Evolutionary conservation across 345 rosid genomes (phyloP).

Genomic region (Anastatica hierochuntica): DNA sequence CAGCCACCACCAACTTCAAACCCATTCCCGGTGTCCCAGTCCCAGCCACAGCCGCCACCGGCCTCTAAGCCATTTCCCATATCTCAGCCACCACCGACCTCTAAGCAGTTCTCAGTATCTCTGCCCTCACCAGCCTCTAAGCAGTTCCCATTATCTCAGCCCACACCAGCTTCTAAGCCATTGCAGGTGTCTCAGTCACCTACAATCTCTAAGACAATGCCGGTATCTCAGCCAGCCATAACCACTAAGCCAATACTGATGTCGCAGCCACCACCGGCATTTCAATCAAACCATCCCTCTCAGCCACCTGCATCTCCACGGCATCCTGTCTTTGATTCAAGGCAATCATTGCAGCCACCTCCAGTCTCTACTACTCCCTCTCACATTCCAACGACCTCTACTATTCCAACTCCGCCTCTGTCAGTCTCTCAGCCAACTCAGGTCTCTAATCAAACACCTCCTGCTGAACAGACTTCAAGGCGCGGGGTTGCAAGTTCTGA

Average conservation of each 20-base stretch:
- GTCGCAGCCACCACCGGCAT: neutral
- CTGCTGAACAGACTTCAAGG: slow-evolving; percentile 16
- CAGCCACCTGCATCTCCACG: slow-evolving; percentile 10
- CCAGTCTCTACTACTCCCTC: slow-evolving; percentile 8
- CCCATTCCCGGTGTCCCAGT: slow-evolving; percentile 3
- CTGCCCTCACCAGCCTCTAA: neutral
- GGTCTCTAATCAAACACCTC: slow-evolving; percentile 7
- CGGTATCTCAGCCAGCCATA: slow-evolving; percentile 7
- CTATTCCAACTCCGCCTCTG: slow-evolving; percentile 7
- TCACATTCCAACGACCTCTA: slow-evolving; percentile 7
- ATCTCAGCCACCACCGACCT: neutral
- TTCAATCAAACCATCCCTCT: slow-evolving; percentile 2
- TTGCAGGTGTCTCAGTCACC: slow-evolving; percentile 4
- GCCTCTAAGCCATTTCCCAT: neutral
- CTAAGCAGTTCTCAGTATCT: no score
- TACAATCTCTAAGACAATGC: neutral
- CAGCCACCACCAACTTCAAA: neutral
- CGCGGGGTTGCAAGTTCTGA: neutral
- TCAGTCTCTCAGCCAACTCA: slow-evolving; percentile 9
- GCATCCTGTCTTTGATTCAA: slow-evolving; percentile 7
- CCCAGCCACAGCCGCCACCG: no score
- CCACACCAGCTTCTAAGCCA: neutral
- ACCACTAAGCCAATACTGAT: no score
- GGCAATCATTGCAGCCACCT: slow-evolving; percentile 8
- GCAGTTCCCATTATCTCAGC: neutral